These are phyloP conservation scores for Drechmeria coniospora DNA, from an alignment of 2,329 filamentous ascomycete genomes.

Conservation along the genomic window DNA sequence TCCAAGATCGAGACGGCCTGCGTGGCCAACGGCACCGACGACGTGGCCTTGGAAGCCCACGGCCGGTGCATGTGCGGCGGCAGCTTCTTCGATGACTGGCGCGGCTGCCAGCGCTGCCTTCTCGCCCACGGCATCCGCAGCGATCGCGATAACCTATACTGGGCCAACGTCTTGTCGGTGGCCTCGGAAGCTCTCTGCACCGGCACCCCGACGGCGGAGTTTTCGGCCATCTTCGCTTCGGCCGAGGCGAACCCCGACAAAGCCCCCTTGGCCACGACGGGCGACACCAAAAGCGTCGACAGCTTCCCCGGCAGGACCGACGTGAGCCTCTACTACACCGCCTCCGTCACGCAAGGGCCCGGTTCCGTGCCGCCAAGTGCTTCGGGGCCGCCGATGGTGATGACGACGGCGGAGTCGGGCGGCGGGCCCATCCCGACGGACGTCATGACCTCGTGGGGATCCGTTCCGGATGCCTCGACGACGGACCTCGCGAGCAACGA, in stretches of 20 bases:
- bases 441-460: too few species aligned
- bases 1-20: constrained; percentile 15
- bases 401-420: constrained; percentile 1
- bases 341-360: constrained; percentile 19
- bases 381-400: constrained; percentile 12
- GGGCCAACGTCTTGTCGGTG: constrained; percentile 16
- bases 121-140: constrained; percentile 23
- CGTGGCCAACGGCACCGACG: constrained; percentile 12
- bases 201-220: constrained; percentile 20
- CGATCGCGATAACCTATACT: constrained; percentile 18
- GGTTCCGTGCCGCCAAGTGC: constrained; percentile 24
- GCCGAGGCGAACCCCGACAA: constrained; percentile 10
- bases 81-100: constrained; percentile 26
- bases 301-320: constrained; percentile 19
- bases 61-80: constrained; percentile 26
- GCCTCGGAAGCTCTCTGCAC: constrained; percentile 21
- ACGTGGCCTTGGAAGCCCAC: constrained; percentile 12
- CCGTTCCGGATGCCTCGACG: too few species aligned
- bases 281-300: constrained; percentile 17
- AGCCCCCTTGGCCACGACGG: constrained; percentile 11
- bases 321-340: constrained; percentile 27
- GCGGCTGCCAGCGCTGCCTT: constrained; percentile 25
- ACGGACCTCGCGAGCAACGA: too few species aligned
- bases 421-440: too few species aligned
- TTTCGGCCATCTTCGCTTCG: constrained; percentile 17